Evolutionary conservation across 2,329 filamentous ascomycete species (phyloP), one percentile per base, ranked within the genome.

Genomic region (Bipolaris gigantea): DNA sequence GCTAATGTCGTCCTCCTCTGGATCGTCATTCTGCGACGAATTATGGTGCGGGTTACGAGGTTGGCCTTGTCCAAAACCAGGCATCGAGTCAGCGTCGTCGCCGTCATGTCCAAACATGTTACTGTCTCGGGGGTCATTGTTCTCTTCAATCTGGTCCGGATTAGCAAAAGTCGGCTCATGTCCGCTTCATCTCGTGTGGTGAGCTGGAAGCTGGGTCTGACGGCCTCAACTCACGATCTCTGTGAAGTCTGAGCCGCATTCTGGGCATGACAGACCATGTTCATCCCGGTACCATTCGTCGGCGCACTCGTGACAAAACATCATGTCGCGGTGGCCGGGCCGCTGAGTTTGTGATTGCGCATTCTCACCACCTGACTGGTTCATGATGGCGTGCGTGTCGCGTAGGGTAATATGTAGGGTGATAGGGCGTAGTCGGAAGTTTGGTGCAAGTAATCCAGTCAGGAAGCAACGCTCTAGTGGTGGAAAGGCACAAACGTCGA

Each of bases 291-390:
- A 90, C 91, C 92, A 97, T 73, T 96, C 88, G 59, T 89, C 77
- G 48, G 82, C 73, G 77, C 94, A 97, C 56, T 82, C 77, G 75
- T 97, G 91, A 75, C 94, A 99, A 74, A 83, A 95, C 50, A 97
- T 87, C 60, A 93, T 84, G 70, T 96, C 89, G 58, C 72, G 70
- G 48, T 64, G 66, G 35, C 56, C 65, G n/a, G 69, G 54, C 46
- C 55, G 57, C 45, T 59, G 60, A 38, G 51, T 45, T 46, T 62
- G 61, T 43, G 51, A 47, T 46, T 59, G 50, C 46, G 64, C 57
- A 48, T 61, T 42, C 47, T 61, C 57, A 35, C 19, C 49, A 16
- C 51, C 56, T 30, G 68, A 52, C 52, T 48, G 64, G 18, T 68
- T 62, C 64, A 72, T 73, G 47, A 47, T 56, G 40, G 60, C 42